Base-by-base conservation (phyloP, 768 basidiomycete genomes). In the Hydnomerulius pinastri region DNA sequence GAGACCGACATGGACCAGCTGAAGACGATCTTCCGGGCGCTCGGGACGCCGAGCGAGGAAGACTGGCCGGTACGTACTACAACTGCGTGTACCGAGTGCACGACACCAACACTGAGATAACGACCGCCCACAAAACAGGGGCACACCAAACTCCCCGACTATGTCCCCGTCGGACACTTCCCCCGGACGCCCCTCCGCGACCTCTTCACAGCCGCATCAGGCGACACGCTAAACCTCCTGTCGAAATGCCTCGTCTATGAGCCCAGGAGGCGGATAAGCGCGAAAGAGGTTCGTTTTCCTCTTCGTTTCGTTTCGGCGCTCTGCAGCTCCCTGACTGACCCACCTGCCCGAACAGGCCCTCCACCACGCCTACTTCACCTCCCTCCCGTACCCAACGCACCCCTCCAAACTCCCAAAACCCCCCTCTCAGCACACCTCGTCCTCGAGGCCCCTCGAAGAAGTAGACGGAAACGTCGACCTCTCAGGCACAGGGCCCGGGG, bases 1-100 rank as follows among this genome's bases (percentile, higher is more conserved):
- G 95, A 97, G 57, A 89, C 84, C 44, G 97, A 98, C 67, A 88
- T 99, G 82, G 96, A 97, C 68, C 97, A 99, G 64, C 72, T 99
- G 27, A 95, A 94, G 67, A 92, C 88, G 29, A 95, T 85, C 44
- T 98, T 97, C 66, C 85, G 89, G 39, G 97, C 96, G 0, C 78
- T 99, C 21, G 97, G 97, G 0, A 95, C 96, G 8, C 97, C 97
- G 1, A 90, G 92, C 0, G 97, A 98, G 65, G 87, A 92, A 44
- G 96, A 98, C 20, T 99, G 97, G 97, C 96, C 95, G 2, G 93
- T 93, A 71, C n/a, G n/a, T n/a, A n/a, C n/a, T n/a, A n/a, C n/a
- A 35, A 35, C n/a, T 32, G 36, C 17, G 10, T 23, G 25, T 9
- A 6, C 46, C 48, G 28, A 54, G 39, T 8, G 10, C 28, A 24